Base-by-base conservation (phyloP, 352 stramenopile species). In the Pythium oligandrum region DNA sequence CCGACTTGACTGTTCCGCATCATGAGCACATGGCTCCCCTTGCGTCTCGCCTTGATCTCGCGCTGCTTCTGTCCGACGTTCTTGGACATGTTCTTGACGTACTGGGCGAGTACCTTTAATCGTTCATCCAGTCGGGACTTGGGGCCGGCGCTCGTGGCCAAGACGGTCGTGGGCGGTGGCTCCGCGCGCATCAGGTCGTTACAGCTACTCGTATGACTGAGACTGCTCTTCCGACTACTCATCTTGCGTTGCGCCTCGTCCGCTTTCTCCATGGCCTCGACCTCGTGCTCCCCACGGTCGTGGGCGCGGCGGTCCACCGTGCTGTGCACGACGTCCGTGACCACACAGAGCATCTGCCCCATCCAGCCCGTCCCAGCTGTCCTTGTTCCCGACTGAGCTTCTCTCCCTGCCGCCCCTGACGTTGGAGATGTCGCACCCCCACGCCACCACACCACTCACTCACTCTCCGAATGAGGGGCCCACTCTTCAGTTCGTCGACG, bases 61-160 rank as follows among this genome's bases (percentile, higher is more conserved):
- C 38, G 59, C 5, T 51, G 51, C n/a, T 47, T 45, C 45, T 51
- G 50, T 33, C 51, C 40, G 33, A 63, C 38, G 1, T 55, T 43
- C 40, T 51, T 51, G 5, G 61, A 68, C 35, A 68, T 44, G 38
- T 12, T 61, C 44, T 57, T 59, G 51, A 68, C 57, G 48, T 61
- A 68, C 37, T 63, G 61, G 4, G 55, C 55, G 31, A 68, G 30
- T 11, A 60, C n/a, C 30, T 47, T 52, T 51, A 68, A 48, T 44
- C 63, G 63, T 50, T 60, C 38, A 40, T 68, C 61, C 8, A 68
- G 48, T 1, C 61, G 61, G 9, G 55, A 40, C 40, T 5, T 5
- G 7, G 54, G 59, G 31, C 38, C 7, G 38, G 38, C 38, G 38
- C 38, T 42, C 38, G 38, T 42, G 38, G 38, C 38, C 12, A 42